Base-by-base conservation (phyloP, 2,329 filamentous ascomycete genomes). In the Alternaria novae-zelandiae region DNA sequence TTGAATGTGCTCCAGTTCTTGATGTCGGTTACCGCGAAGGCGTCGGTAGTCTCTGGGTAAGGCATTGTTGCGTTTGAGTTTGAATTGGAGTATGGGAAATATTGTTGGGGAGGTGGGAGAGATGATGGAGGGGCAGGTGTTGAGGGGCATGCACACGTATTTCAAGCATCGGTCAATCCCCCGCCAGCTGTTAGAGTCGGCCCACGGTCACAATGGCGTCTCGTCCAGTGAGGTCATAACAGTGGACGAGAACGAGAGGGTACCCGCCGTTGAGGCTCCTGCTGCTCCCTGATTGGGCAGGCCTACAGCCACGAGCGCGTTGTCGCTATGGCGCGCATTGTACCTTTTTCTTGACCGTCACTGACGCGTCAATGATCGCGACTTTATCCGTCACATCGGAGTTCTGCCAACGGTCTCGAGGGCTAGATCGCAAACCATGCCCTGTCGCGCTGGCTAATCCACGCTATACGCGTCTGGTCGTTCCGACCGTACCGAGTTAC, bases 1-100 rank as follows among this genome's bases (percentile, higher is more conserved):
- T 85, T 83, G 78, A 89, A 89, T 20, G 83, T 79, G 66, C 81
- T 85, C 82, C 85, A 88, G 76, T 90, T 89, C 82, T 92, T 91
- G 72, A 82, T 81, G 75, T 83, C 81, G 44, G 82, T 79, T 74
- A 85, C 78, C 70, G 82, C 75, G 70, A 85, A 85, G 57, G 83
- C 83, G 72, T 82, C 80, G 49, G 83, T 82, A 28, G 83, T 85
- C 68, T 85, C 83, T 71, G 84, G 83, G 74, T 86, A 86, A 74
- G 76, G 78, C 83, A 86, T 86, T 25, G 64, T 82, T 71, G 17
- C 55, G 47, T 57, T 26, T 25, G 36, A 51, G 58, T 49, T 20
- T 43, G 36, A 44, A 41, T 54, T 58, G 47, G 47, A 58, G 57
- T 66, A 56, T 54, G 54, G 32, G 36, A n/a, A 26, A 23, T 56